Evolutionary conservation across 1,284 basidiomycete genomes (phyloP).

Genomic region (Laetiporus sulphureus): DNA sequence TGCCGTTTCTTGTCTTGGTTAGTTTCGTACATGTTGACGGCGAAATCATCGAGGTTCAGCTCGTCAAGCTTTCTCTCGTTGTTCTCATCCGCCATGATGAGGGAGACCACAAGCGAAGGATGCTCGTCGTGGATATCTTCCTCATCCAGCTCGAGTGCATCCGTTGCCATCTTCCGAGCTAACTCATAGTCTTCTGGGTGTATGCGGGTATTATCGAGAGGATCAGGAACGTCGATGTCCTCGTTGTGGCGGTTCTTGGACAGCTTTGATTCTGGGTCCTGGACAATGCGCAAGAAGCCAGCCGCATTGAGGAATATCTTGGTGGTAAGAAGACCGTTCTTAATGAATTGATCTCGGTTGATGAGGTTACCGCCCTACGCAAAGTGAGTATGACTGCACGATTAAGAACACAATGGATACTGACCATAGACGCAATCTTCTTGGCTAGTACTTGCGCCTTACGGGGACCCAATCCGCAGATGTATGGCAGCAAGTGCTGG

Average conservation of each 20-base stretch:
- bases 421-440: constrained; percentile 71
- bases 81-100: constrained; percentile 82
- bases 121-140: constrained; percentile 90
- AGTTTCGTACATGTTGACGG: constrained; percentile 82
- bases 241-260: constrained; percentile 66
- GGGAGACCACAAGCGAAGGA: constrained; percentile 79
- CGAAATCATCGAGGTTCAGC: constrained; percentile 95
- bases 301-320: constrained; percentile 89
- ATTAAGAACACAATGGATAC: constrained; percentile 13
- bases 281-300: constrained; percentile 84
- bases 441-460: constrained; percentile 87
- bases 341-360: constrained; percentile 84
- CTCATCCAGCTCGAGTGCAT: constrained; percentile 92
- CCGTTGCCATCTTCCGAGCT: constrained; percentile 97
- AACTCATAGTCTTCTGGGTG: constrained; percentile 98
- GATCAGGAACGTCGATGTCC: constrained; percentile 70
- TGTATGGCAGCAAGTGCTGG: constrained; percentile 81
- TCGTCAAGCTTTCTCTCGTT: constrained; percentile 82
- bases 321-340: constrained; percentile 71
- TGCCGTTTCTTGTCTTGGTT: constrained; percentile 85
- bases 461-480: constrained; percentile 92
- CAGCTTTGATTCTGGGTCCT: constrained; percentile 48
- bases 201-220: constrained; percentile 92
- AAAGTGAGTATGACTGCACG: constrained; percentile 11
- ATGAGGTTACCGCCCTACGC: constrained; percentile 74